A percentile compares a stretch with the other conserved stretches of the same genome.
phyloP scores from a whole-genome alignment of 2,329 filamentous ascomycete genomes.

The Sclerotinia borealis region DNA sequence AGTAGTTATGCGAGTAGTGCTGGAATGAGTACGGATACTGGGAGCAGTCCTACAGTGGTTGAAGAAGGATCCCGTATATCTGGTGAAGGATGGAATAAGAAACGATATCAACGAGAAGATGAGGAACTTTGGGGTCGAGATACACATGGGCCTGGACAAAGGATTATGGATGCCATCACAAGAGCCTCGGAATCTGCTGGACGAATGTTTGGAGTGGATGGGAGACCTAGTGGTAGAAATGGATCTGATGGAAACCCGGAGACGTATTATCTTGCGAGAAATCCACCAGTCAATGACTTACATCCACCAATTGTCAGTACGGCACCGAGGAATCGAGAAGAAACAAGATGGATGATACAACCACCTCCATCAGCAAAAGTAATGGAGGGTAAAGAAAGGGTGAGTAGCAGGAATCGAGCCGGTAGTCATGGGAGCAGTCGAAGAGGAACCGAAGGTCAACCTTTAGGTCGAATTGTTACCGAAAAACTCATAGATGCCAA shows the following conservation, averaged over 20 bases:
- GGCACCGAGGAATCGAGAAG: conserved; percentile 61
- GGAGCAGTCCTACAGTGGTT: conserved; percentile 41
- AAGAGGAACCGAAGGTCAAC: conserved; percentile 24
- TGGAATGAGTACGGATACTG: conserved; percentile 32
- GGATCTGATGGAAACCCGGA: conserved; percentile 19
- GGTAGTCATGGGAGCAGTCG: conserved; percentile 38
- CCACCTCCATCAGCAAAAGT: conserved; percentile 83
- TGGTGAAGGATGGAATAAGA: conserved; percentile 65
- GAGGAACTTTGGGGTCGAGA: conserved; percentile 78
- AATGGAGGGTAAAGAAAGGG: conserved; percentile 80
- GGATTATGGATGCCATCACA: conserved; percentile 40
- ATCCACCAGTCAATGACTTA: conserved; percentile 77
- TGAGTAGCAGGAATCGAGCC: conserved; percentile 49
- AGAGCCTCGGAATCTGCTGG: conserved; percentile 49
- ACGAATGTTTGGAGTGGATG: conserved; percentile 47
- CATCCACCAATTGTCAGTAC: conserved; percentile 80
- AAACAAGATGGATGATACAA: conserved; percentile 86
- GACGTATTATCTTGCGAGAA: conserved; percentile 35
- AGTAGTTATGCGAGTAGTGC: conserved; percentile 42
- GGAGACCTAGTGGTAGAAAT: conserved; percentile 30
- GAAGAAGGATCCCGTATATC: conserved; percentile 40
- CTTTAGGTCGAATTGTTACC: conserved; percentile 19
- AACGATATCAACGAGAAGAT: conserved; percentile 79
- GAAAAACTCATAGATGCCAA: conserved; percentile 29
- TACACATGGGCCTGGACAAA: conserved; percentile 42